These are phyloP conservation scores for Sphagnum contortum DNA, from an alignment of 225 moss, liverwort and hornwort species.

Conservation along the genomic window DNA sequence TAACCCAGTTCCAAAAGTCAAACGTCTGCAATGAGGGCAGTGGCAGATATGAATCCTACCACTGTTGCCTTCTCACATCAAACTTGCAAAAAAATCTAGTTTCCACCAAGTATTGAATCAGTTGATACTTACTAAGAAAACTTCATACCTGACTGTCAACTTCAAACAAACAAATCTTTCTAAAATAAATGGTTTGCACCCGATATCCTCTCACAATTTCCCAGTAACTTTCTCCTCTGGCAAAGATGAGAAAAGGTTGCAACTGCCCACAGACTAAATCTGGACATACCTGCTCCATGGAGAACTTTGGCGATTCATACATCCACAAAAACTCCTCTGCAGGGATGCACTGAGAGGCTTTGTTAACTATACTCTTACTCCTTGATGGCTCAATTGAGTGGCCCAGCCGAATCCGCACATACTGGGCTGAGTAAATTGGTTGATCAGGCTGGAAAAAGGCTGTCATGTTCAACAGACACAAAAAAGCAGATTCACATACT, in stretches of 20 bases:
- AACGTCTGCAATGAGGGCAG: no score
- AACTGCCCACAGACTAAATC: no score
- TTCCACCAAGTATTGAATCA: no score
- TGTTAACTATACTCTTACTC: background rate
- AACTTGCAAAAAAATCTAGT: no score
- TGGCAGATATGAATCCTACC: no score
- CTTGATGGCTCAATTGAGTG: slow-evolving; percentile 1
- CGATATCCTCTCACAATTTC: no score
- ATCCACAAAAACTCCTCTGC: slow-evolving; percentile 21
- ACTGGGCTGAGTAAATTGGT: slow-evolving; percentile 27
- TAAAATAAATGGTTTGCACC: no score
- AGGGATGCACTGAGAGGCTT: background rate
- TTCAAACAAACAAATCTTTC: no score
- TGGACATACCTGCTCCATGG: slow-evolving; percentile 23
- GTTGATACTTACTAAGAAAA: no score
- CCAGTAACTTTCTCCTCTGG: background rate
- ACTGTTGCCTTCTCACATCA: no score
- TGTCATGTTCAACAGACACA: slow-evolving; percentile 5
- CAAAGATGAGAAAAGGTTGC: background rate
- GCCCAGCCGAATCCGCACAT: slow-evolving; percentile 29
- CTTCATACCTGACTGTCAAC: no score
- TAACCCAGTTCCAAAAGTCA: no score
- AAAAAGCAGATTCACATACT: background rate
- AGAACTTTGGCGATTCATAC: slow-evolving; percentile 27
- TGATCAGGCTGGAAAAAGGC: slow-evolving; percentile 13